A percentile compares a stretch with the other conserved stretches of the same genome.
Conservation (phyloP, 768 basidiomycete genomes). For the Suillus bovinus region DNA sequence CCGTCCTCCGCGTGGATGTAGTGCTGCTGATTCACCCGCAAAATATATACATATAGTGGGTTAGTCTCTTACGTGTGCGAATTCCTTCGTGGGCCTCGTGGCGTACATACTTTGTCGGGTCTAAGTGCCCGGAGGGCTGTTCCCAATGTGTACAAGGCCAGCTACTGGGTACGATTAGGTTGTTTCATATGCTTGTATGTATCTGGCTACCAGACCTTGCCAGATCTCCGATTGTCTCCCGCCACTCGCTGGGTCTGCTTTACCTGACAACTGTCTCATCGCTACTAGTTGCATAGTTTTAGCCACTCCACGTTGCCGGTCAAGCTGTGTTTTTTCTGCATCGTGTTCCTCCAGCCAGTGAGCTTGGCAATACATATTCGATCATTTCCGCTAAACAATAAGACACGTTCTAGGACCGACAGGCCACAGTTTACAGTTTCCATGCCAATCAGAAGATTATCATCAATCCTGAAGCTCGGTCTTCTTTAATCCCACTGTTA, state of each 20-base stretch:
- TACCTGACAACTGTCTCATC: background rate
- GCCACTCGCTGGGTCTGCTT: background rate
- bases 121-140: background rate
- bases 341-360: background rate
- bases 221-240: background rate
- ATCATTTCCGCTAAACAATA: background rate
- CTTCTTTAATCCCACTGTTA: background rate
- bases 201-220: background rate
- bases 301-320: background rate
- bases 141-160: background rate
- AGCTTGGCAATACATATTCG: background rate
- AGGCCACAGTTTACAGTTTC: background rate
- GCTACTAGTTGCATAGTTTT: background rate
- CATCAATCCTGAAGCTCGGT: background rate
- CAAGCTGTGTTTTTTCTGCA: background rate
- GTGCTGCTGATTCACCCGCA: background rate
- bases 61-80: background rate
- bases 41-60: background rate
- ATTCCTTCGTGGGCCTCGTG: background rate
- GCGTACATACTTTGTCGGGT: background rate
- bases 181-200: background rate
- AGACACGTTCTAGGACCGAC: background rate
- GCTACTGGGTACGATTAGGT: background rate
- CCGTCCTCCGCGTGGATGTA: background rate
- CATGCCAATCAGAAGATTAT: background rate